A percentile compares a stretch with the other conserved stretches of the same genome.
Conservation (phyloP, 2,329 filamentous ascomycete species). For the Scedosporium apiospermum region DNA sequence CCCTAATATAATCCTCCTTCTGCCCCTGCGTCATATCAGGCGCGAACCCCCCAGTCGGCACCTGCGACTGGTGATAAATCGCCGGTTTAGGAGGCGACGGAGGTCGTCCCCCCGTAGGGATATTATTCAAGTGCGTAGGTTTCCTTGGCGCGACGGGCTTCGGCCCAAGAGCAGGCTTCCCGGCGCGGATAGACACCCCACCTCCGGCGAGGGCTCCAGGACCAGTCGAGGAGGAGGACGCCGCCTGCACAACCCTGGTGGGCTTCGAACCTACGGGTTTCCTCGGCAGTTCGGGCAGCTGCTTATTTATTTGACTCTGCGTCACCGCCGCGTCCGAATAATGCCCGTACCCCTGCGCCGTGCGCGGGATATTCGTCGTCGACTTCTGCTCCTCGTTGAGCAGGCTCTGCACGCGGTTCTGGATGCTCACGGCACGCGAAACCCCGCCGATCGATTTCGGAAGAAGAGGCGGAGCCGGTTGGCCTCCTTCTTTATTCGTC, state of each 20-base stretch:
- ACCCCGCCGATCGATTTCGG: conserved; percentile 49
- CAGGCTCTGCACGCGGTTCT: conserved; percentile 80
- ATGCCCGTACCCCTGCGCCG: conserved; percentile 81
- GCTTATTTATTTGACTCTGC: conserved; percentile 26
- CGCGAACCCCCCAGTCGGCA: conserved; percentile 23
- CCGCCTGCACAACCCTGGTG: conserved; percentile 13
- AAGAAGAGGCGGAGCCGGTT: conserved; percentile 27
- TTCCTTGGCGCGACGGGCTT: conserved; percentile 52
- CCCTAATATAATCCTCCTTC: conserved; percentile 54
- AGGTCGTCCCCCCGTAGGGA: conserved; percentile 32
- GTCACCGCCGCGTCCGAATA: conserved; percentile 54
- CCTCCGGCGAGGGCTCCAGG: not conserved
- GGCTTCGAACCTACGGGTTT: conserved; percentile 33
- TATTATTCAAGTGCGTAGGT: conserved; percentile 49
- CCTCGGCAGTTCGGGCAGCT: conserved; percentile 34
- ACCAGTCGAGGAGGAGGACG: too few relatives aligned
- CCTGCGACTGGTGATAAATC: conserved; percentile 31
- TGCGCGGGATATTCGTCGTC: conserved; percentile 48
- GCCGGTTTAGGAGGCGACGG: conserved; percentile 16
- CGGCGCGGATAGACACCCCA: not conserved
- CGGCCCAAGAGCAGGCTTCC: not conserved
- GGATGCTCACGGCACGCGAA: conserved; percentile 71
- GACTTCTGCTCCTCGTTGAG: conserved; percentile 67
- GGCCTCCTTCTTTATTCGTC: conserved; percentile 35
- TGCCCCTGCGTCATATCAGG: conserved; percentile 47